These are phyloP conservation scores for Batrachochytrium dendrobatidis DNA, from an alignment of 371 early-diverging fungal species.

Conservation along the genomic window DNA sequence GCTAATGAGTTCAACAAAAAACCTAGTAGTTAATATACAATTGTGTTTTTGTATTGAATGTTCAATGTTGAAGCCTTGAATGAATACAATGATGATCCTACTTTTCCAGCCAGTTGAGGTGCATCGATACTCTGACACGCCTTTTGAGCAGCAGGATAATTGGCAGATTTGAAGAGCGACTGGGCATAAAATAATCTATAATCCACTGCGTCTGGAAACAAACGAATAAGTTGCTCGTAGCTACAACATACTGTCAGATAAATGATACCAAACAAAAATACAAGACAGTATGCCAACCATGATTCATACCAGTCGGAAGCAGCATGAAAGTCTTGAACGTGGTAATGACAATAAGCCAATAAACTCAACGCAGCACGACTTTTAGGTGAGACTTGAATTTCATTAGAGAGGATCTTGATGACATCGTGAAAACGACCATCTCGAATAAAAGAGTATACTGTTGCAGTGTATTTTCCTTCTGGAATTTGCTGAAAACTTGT, in stretches of 20 bases:
- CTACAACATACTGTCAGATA: conserved; percentile 18
- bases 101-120: conserved; percentile 32
- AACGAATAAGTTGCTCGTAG: conserved; percentile 42
- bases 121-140: conserved; percentile 35
- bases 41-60: not conserved
- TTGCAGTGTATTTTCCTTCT: conserved; percentile 41
- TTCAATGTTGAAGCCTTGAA: not conserved
- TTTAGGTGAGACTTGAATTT: conserved; percentile 25
- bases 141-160: conserved; percentile 37
- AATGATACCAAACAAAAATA: not conserved
- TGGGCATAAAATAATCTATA: conserved; percentile 48
- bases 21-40: not conserved
- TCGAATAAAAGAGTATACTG: conserved; percentile 42
- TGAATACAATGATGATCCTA: conserved; percentile 2
- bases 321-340: conserved; percentile 36
- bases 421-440: conserved; percentile 39
- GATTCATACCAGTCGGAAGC: conserved; percentile 34
- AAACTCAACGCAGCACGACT: conserved; percentile 38
- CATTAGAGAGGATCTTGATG: conserved; percentile 37
- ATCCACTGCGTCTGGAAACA: conserved; percentile 36
- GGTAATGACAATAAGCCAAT: conserved; percentile 43
- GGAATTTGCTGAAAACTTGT: conserved; percentile 31
- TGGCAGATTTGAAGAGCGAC: conserved; percentile 40
- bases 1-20: conserved; percentile 11
- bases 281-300: not conserved